Base-by-base conservation (phyloP, 345 rosid genomes). In the Linum trigynum region DNA sequence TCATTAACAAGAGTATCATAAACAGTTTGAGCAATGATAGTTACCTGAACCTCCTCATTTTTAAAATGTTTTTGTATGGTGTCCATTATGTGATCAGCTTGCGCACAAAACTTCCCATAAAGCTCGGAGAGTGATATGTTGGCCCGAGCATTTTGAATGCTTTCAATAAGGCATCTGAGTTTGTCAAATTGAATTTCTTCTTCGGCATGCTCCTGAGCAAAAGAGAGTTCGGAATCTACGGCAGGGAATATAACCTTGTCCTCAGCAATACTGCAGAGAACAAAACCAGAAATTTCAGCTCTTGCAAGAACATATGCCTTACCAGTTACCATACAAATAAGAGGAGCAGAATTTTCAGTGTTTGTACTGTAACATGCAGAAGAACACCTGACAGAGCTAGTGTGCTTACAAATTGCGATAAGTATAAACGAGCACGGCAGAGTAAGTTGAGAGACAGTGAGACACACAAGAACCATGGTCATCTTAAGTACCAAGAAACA, bases 231-330 rank as follows among this genome's bases (percentile, higher is more conserved):
- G 37, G 74, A 81, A 75, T 81, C 87, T 75, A 83, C 83, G 43
- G 85, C 87, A 75, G 87, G 87, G 73, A 83, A 83, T 75, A 83
- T 81, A 68, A 83, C 82, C 65, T 72, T 77, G 76, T 83, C 87
- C 76, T 83, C 87, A 14, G 85, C 87, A 69, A 83, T 74, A 75
- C 87, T 83, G 87, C 83, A 74, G 56, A 50, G 65, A 70, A 64
- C 65, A 71, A 67, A 60, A 68, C 38, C 53, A 65, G 40, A 57
- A 39, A 65, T 5, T 17, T 57, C 38, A 67, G 62, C 42, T 67
- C 59, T 65, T 43, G 69, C 66, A 61, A 76, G 55, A 66, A 65
- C 16, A 59, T 7, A 3, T 23, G 9, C 45, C 3, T 12, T 48
- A 48, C 9, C 8, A 2, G 53, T 48, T 48, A 8, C 9, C 11